Evolutionary conservation across 1,284 basidiomycete species (phyloP), one percentile per base, ranked within the genome.

Genomic region (Boletus sp.): DNA sequence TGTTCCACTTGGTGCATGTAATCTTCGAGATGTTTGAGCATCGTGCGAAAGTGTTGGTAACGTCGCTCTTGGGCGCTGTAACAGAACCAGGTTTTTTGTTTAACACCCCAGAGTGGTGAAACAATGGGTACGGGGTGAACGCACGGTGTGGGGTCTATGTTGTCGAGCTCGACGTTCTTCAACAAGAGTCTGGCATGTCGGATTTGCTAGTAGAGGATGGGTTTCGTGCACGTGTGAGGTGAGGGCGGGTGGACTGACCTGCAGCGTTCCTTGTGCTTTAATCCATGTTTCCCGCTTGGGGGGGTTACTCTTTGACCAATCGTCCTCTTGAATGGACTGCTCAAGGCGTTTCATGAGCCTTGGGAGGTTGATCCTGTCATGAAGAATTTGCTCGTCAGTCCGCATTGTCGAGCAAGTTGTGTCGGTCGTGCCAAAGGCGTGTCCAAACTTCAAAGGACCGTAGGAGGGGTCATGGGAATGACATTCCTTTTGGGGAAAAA

Each of bases 281-380:
- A 89, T 74, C 84, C 84, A 87, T 1, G 77, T 72, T 48, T 73
- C 68, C 46, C 73, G 67, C n/a, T 71, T 68, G 48, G 64, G 60
- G 1, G 67, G 62, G 24, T 65, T 60, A n/a, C 68, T 69, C 39
- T 72, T 72, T 7, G 74, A 65, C 84, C 85, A 86, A 36, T 81
- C 74, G 20, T 78, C 74, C 13, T 77, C 76, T 7, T 78, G 71
- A 0, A 83, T 74, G 4, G 79, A 77, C 61, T 81, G 83, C 60
- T 91, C 85, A 0, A 92, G 76, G 55, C 84, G 73, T 46, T 80
- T 77, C 8, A 91, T 73, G 2, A 91, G 77, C 41, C 87, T 79
- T 12, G 75, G 72, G 11, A 91, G 76, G 69, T 91, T 91, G 18
- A 91, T 81, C 61, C 83, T 80, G 75, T 91, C 85, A 61, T 89